Conservation (phyloP, 2,329 filamentous ascomycete species). For the Verticillium longisporum region DNA sequence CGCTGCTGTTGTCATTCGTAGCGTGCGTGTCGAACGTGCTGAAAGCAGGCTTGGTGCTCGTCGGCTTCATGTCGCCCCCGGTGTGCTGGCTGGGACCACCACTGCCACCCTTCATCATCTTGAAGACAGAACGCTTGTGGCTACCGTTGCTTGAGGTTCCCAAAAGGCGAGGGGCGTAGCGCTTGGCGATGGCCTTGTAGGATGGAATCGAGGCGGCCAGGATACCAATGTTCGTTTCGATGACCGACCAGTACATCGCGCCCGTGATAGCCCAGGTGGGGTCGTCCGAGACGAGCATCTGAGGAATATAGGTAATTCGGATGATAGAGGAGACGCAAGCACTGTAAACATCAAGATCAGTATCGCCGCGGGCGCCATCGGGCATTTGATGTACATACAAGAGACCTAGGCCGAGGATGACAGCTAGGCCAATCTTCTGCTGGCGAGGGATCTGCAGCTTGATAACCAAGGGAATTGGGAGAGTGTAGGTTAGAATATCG, state of each 20-base stretch:
- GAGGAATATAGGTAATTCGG: conserved; percentile 35
- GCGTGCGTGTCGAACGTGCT: neutral
- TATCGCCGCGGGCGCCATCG: neutral
- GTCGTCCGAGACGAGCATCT: conserved; percentile 28
- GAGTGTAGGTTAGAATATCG: conserved; percentile 34
- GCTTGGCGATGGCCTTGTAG: conserved; percentile 23
- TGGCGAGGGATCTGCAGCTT: conserved; percentile 33
- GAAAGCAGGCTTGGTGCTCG: neutral
- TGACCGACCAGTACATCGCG: conserved; percentile 33
- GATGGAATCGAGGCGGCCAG: conserved; percentile 27
- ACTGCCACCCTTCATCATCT: conserved; percentile 8
- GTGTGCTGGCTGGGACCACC: neutral
- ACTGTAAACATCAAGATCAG: conserved; percentile 14
- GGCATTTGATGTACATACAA: conserved; percentile 17
- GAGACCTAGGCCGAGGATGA: conserved; percentile 36
- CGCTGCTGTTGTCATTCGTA: conserved; percentile 4
- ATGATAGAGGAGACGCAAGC: conserved; percentile 38
- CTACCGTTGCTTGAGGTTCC: conserved; percentile 15
- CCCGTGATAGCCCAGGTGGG: conserved; percentile 25
- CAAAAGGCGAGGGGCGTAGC: conserved; percentile 30
- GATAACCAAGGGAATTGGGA: conserved; percentile 35
- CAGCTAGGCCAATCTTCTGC: conserved; percentile 33
- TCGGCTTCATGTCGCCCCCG: neutral
- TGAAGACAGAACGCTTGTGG: conserved; percentile 6
- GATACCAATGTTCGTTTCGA: conserved; percentile 28